Evolutionary conservation across 331 rosid species (phyloP).

Genomic region (Pyracantha coccinea): DNA sequence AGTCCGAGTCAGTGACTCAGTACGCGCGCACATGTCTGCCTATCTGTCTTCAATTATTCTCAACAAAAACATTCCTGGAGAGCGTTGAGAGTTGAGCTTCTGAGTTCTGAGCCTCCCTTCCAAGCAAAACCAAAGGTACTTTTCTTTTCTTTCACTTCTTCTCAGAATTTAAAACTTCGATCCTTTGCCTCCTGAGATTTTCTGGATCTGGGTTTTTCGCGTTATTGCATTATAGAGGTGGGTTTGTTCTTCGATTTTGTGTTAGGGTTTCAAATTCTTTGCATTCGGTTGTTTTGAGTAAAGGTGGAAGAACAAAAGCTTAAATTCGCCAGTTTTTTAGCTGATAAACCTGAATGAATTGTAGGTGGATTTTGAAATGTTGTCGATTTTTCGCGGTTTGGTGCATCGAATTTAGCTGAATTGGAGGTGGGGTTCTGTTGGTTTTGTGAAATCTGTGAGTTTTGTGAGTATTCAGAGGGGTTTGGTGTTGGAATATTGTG

Average conservation of each 20-base stretch:
- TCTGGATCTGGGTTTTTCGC: slow-evolving; percentile 22
- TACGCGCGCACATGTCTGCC: background rate
- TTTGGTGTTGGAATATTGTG: slow-evolving; percentile 16
- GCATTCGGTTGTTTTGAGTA: background rate
- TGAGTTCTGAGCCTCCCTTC: background rate
- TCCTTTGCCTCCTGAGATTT: background rate
- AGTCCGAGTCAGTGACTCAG: background rate
- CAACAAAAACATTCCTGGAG: background rate
- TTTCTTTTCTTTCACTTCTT: background rate
- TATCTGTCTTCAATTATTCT: background rate
- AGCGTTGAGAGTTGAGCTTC: background rate
- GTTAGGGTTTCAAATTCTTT: slow-evolving; percentile 4
- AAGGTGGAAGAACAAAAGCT: background rate
- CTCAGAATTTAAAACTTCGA: background rate
- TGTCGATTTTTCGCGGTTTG: background rate
- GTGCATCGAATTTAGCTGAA: slow-evolving; percentile 20
- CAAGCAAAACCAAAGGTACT: background rate
- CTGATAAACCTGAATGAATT: background rate
- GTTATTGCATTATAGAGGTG: slow-evolving; percentile 3
- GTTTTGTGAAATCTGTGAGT: slow-evolving; percentile 15
- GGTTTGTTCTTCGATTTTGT: background rate
- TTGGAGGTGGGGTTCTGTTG: slow-evolving; percentile 25
- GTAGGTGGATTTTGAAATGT: slow-evolving; percentile 6
- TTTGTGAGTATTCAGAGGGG: slow-evolving; percentile 3
- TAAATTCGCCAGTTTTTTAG: background rate